These are phyloP conservation scores for Elaeis guineensis DNA, from an alignment of 176 grass and related monocot genomes.

Conservation along the genomic window DNA sequence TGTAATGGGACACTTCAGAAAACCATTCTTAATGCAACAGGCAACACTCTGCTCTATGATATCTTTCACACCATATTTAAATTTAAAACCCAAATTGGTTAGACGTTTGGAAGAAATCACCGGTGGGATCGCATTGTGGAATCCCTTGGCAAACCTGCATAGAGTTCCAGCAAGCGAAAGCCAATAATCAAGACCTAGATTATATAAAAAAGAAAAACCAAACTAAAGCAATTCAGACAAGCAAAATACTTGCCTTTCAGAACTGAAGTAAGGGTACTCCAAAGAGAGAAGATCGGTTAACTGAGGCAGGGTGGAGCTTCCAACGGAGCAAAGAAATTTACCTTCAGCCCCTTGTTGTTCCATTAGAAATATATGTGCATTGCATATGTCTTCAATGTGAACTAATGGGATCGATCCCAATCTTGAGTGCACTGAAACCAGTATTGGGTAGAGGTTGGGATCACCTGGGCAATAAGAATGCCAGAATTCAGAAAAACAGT, in stretches of 20 bases:
- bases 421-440: constrained; percentile 56
- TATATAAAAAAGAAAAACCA: neutral
- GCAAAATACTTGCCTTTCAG: constrained; percentile 20
- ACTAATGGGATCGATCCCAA: constrained; percentile 66
- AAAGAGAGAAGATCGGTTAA: constrained; percentile 34
- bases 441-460: constrained; percentile 38
- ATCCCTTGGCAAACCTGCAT: constrained; percentile 27
- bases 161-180: neutral
- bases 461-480: constrained; percentile 32
- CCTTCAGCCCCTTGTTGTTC: constrained; percentile 33
- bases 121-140: constrained; percentile 21
- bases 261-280: constrained; percentile 18
- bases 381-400: constrained; percentile 71
- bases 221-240: neutral
- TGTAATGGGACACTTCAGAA: constrained; percentile 18
- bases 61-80: constrained; percentile 23
- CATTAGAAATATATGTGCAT: constrained; percentile 67
- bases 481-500: neutral
- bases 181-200: neutral
- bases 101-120: constrained; percentile 51
- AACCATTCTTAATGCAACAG: constrained; percentile 31
- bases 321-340: constrained; percentile 43
- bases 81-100: constrained; percentile 55
- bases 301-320: constrained; percentile 24
- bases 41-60: constrained; percentile 36